Evolutionary conservation across 495 filamentous ascomycete species (phyloP).

Genomic region (Evernia prunastri): DNA sequence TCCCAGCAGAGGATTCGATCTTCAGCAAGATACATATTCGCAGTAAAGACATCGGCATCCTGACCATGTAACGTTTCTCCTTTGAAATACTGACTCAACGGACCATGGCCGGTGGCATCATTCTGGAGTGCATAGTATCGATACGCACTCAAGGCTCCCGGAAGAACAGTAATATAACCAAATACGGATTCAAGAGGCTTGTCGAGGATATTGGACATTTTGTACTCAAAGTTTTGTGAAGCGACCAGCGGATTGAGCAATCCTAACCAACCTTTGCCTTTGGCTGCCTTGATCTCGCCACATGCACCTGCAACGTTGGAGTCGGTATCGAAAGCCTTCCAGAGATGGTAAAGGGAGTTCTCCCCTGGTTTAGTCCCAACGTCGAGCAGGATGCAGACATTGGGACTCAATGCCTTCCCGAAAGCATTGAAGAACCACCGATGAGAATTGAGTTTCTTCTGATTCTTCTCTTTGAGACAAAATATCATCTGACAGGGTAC

Average conservation of each 20-base stretch:
- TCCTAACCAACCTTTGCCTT: slow-evolving; percentile 73
- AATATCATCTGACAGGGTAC: slow-evolving; percentile 99
- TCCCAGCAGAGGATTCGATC: slow-evolving; percentile 99
- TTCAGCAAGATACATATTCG: slow-evolving; percentile 98
- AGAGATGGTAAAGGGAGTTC: slow-evolving; percentile 91
- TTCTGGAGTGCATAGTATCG: slow-evolving; percentile 96
- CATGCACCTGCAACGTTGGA: slow-evolving; percentile 94
- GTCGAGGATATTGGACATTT: slow-evolving; percentile 98
- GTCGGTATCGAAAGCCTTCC: slow-evolving; percentile 98
- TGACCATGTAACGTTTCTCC: slow-evolving; percentile 95
- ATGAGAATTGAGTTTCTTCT: slow-evolving; percentile 97
- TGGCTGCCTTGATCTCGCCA: slow-evolving; percentile 95
- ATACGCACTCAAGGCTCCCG: slow-evolving; percentile 91
- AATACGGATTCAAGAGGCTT: slow-evolving; percentile 97
- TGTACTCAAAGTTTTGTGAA: slow-evolving; percentile 99
- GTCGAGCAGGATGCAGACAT: slow-evolving; percentile 93
- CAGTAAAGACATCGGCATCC: slow-evolving; percentile 96
- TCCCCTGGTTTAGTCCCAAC: slow-evolving; percentile 86
- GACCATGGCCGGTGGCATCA: slow-evolving; percentile 89
- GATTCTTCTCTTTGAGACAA: slow-evolving; percentile 96
- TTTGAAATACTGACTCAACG: slow-evolving; percentile 98
- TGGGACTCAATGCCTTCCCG: slow-evolving; percentile 83
- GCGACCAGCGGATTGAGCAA: slow-evolving; percentile 93
- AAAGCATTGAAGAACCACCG: slow-evolving; percentile 99
- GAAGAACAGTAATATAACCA: slow-evolving; percentile 94